Conservation (phyloP, 495 filamentous ascomycete species). For the Usnea hakonensis region DNA sequence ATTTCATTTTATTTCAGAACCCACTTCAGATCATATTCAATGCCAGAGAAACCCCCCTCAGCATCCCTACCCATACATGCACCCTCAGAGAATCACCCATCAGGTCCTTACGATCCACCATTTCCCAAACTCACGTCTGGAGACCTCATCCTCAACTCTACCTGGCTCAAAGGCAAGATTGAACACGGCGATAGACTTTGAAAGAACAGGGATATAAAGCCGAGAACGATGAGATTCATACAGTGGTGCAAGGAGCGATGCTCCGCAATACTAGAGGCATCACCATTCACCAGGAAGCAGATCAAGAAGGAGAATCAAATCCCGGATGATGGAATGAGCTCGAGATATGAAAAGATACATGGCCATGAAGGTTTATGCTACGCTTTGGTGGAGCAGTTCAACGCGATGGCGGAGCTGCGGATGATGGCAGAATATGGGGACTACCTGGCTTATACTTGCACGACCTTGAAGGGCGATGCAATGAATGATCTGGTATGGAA, state of each 20-base stretch:
- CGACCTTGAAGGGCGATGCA: background rate
- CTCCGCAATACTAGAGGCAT: background rate
- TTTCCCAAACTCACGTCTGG: background rate
- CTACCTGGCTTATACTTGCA: background rate
- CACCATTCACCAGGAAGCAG: background rate
- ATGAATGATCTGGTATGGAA: background rate
- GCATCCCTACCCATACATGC: no score
- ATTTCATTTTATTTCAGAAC: no score
- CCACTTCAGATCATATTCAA: no score
- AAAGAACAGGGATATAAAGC: background rate
- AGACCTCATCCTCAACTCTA: background rate
- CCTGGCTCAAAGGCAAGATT: background rate
- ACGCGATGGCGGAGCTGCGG: background rate
- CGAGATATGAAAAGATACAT: background rate
- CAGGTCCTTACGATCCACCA: no score
- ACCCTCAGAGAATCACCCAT: no score
- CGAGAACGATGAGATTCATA: background rate
- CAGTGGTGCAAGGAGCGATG: background rate
- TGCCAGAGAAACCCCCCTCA: no score
- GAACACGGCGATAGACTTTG: background rate
- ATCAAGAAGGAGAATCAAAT: background rate
- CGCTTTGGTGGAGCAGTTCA: background rate
- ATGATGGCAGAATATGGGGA: background rate
- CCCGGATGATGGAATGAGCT: background rate
- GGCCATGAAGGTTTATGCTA: background rate